Evolutionary conservation across 2,329 filamentous ascomycete genomes (phyloP).

Genomic region (Myotisia sp.): DNA sequence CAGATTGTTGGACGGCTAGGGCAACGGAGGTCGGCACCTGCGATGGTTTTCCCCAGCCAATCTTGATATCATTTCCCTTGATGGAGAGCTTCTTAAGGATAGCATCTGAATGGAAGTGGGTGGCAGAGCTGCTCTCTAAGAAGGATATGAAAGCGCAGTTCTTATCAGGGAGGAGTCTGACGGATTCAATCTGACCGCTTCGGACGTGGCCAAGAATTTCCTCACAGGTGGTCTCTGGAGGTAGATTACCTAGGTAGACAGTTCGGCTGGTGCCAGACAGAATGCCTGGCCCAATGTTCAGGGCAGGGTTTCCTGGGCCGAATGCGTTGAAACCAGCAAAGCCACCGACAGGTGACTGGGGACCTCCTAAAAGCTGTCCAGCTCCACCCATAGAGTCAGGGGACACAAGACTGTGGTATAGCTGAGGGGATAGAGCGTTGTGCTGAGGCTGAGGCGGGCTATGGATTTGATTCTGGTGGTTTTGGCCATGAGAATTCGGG

Average conservation of each 20-base stretch:
- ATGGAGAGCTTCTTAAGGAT: conserved; percentile 99
- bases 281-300: conserved; percentile 62
- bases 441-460: conserved; percentile 62
- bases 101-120: conserved; percentile 97
- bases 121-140: conserved; percentile 90
- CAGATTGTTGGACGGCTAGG: conserved; percentile 93
- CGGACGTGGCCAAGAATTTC: conserved; percentile 93
- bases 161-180: conserved; percentile 91
- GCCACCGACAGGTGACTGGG: conserved; percentile 73
- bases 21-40: conserved; percentile 95
- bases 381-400: conserved; percentile 62
- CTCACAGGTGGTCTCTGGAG: conserved; percentile 91
- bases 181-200: conserved; percentile 98
- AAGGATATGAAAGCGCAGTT: conserved; percentile 99
- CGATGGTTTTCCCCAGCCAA: conserved; percentile 97
- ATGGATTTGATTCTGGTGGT: conserved; percentile 45
- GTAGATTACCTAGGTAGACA: conserved; percentile 95
- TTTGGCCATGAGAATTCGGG: conserved; percentile 41
- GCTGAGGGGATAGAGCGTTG: conserved; percentile 56
- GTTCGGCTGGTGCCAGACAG: conserved; percentile 87
- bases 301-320: conserved; percentile 35
- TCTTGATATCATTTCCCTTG: conserved; percentile 97
- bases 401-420: conserved; percentile 74
- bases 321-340: conserved; percentile 50
- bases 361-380: conserved; percentile 62